Conservation (phyloP, 148 eudicot genomes). For the Rhododendron simsii region DNA sequence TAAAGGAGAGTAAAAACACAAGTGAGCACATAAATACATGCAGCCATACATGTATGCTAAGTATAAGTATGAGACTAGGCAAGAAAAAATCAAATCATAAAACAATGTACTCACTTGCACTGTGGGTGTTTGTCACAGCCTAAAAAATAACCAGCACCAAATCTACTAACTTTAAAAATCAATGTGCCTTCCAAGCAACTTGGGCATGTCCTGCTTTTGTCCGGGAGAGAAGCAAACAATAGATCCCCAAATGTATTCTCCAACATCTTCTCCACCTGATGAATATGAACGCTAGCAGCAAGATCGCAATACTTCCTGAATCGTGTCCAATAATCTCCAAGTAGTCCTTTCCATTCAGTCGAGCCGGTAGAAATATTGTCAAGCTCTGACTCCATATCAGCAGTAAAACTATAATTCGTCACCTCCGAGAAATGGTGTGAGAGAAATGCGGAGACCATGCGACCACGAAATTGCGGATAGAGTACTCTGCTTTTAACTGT, state of each 20-base stretch:
- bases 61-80: not conserved
- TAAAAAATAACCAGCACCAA: constrained; percentile 89
- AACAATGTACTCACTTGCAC: constrained; percentile 77
- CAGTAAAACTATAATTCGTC: constrained; percentile 88
- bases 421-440: constrained; percentile 86
- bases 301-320: constrained; percentile 73
- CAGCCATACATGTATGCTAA: not conserved
- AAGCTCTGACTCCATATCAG: constrained; percentile 97
- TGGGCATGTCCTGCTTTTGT: constrained; percentile 80
- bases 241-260: constrained; percentile 75
- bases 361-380: constrained; percentile 92
- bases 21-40: not conserved
- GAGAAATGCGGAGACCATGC: constrained; percentile 94
- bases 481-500: constrained; percentile 57
- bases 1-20: not conserved
- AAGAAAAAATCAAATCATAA: not conserved
- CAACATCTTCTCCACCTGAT: constrained; percentile 95
- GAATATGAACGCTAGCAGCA: constrained; percentile 64
- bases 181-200: constrained; percentile 76
- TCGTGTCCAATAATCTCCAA: constrained; percentile 86
- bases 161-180: constrained; percentile 83
- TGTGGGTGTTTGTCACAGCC: constrained; percentile 96
- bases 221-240: constrained; percentile 73
- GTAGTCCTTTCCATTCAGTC: constrained; percentile 96
- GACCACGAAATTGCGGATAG: constrained; percentile 91